Evolutionary conservation across 768 basidiomycete species (phyloP).

Genomic region (Termitomyces sp.): DNA sequence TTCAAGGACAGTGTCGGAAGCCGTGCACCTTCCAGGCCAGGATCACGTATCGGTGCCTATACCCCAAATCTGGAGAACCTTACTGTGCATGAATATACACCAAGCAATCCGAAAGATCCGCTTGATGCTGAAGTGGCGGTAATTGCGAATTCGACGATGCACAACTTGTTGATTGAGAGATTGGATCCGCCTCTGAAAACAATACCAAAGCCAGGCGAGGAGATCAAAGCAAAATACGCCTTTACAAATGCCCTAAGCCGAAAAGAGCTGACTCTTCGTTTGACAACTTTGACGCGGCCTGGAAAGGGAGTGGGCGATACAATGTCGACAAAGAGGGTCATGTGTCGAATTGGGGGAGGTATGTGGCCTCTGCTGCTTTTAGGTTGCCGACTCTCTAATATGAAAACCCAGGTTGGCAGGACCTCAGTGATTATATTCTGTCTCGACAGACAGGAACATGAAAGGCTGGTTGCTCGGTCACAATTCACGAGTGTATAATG

Average conservation of each 20-base stretch:
- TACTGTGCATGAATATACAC: constrained; percentile 60
- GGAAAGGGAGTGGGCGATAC: constrained; percentile 44
- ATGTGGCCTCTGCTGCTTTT: constrained; percentile 21
- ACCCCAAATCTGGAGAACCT: constrained; percentile 55
- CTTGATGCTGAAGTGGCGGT: constrained; percentile 77
- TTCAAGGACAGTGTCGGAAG: constrained; percentile 57
- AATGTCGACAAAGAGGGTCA: constrained; percentile 72
- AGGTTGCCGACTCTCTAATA: constrained; percentile 7
- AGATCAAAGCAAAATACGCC: constrained; percentile 80
- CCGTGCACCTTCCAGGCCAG: constrained; percentile 60
- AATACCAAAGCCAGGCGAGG: constrained; percentile 68
- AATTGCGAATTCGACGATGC: constrained; percentile 71
- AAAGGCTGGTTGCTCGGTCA: constrained; percentile 9
- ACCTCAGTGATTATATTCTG: constrained; percentile 70
- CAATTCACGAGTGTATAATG: background rate
- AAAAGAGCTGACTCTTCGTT: constrained; percentile 74
- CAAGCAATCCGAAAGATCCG: constrained; percentile 68
- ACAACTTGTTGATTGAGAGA: constrained; percentile 75
- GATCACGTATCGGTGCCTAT: constrained; percentile 61
- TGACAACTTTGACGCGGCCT: constrained; percentile 73
- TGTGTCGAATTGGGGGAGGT: constrained; percentile 91
- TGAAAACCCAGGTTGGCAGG: constrained; percentile 63
- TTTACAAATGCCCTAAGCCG: constrained; percentile 69
- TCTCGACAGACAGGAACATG: constrained; percentile 72
- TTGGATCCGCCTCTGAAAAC: constrained; percentile 72